Percentiles rank a stretch among this genome's conserved stretches.
phyloP scores from a whole-genome alignment of 164 flowering plant genomes.

The Umbilicus rupestris region DNA sequence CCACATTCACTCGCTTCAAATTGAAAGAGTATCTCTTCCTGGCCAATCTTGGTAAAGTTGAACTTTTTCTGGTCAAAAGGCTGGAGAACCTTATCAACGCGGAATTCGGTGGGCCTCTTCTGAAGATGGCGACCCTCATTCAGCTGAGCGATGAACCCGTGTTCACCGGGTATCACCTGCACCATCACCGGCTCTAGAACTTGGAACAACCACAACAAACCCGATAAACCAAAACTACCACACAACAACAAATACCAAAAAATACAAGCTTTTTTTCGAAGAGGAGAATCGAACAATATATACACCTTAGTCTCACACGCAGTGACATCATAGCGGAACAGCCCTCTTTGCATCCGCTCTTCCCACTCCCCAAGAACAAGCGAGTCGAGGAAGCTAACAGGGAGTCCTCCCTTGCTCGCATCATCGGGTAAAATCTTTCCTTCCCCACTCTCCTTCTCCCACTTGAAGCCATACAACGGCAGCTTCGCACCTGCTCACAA shows the following conservation, averaged over 20 bases:
- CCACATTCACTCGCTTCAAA: constrained; percentile 41
- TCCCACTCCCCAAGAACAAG: constrained; percentile 68
- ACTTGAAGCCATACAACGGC: constrained; percentile 55
- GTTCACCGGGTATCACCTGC: constrained; percentile 50
- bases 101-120: constrained; percentile 65
- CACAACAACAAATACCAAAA: neutral
- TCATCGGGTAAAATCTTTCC: constrained; percentile 15
- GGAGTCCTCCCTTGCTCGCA: constrained; percentile 16
- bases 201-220: neutral
- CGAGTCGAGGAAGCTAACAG: constrained; percentile 33
- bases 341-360: constrained; percentile 55
- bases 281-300: neutral
- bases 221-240: neutral
- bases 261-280: neutral
- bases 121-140: constrained; percentile 60
- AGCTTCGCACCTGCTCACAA: constrained; percentile 41
- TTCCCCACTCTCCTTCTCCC: constrained; percentile 15
- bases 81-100: constrained; percentile 63
- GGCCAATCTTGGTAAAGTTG: constrained; percentile 73
- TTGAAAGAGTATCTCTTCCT: constrained; percentile 66
- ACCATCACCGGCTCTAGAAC: constrained; percentile 5
- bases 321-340: constrained; percentile 67
- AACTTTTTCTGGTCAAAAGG: constrained; percentile 64
- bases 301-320: constrained; percentile 63
- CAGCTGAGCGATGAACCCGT: constrained; percentile 55